These are phyloP conservation scores for Metschnikowia cubensis DNA, from an alignment of 805 yeast genomes.

Conservation along the genomic window DNA sequence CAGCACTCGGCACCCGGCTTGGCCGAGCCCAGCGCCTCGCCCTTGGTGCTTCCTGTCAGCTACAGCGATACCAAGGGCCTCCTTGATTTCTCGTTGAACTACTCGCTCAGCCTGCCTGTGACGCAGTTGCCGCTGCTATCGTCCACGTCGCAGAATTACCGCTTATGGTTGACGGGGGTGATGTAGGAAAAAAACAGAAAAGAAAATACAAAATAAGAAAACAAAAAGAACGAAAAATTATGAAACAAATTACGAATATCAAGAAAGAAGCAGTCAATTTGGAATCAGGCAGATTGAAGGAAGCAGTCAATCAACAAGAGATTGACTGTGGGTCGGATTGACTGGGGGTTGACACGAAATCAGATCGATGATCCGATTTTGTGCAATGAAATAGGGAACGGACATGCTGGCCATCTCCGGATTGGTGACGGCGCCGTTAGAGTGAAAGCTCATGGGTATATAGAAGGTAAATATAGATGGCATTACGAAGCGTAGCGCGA, in stretches of 20 bases:
- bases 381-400: background rate
- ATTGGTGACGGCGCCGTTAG: background rate
- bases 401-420: background rate
- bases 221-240: background rate
- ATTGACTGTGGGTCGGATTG: no score
- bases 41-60: conserved; percentile 22
- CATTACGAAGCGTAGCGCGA: background rate
- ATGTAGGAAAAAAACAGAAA: conserved; percentile 3
- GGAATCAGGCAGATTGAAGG: background rate
- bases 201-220: background rate
- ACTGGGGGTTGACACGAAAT: no score
- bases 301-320: no score
- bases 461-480: conserved; percentile 2
- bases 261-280: background rate
- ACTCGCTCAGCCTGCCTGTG: conserved; percentile 22
- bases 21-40: conserved; percentile 19
- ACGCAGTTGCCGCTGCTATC: conserved; percentile 11
- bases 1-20: conserved; percentile 18
- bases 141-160: conserved; percentile 36
- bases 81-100: conserved; percentile 33
- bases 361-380: no score
- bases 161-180: conserved; percentile 36
- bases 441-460: background rate
- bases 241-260: background rate
- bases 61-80: conserved; percentile 18